Conservation (phyloP, 192 early-diverging fungal species). For the Thamnidium elegans region DNA sequence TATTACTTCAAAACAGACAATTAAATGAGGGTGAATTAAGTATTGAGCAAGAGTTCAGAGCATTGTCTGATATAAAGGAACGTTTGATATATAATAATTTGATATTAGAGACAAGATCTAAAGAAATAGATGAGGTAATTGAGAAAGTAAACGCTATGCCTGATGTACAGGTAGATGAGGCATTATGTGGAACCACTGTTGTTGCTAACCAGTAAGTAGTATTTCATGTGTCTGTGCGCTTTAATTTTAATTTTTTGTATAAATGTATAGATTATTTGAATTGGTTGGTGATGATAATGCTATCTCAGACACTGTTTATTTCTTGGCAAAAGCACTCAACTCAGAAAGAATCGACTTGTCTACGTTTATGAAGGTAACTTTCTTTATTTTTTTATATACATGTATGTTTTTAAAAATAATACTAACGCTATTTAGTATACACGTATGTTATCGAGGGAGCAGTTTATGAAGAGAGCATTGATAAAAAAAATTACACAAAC, state of each 20-base stretch:
- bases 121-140: slow-evolving; percentile 54
- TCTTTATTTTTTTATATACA: not conserved
- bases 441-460: slow-evolving; percentile 78
- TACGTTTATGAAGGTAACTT: slow-evolving; percentile 76
- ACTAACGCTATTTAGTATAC: slow-evolving; percentile 48
- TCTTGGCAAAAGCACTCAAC: slow-evolving; percentile 75
- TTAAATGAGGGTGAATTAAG: slow-evolving; percentile 70
- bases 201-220: slow-evolving; percentile 66
- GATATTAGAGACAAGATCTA: slow-evolving; percentile 58
- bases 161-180: slow-evolving; percentile 63
- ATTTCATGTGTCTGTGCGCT: slow-evolving; percentile 1
- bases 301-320: slow-evolving; percentile 84
- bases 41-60: slow-evolving; percentile 57
- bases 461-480: slow-evolving; percentile 85
- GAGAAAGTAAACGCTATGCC: slow-evolving; percentile 52
- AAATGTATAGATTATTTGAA: slow-evolving; percentile 71
- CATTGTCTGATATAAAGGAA: slow-evolving; percentile 57
- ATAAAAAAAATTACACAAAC: slow-evolving; percentile 63
- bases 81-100: slow-evolving; percentile 64
- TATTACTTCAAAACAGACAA: slow-evolving; percentile 63
- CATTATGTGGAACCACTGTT: slow-evolving; percentile 56
- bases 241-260: slow-evolving; percentile 23
- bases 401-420: not conserved
- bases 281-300: slow-evolving; percentile 87
- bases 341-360: slow-evolving; percentile 68